These are phyloP conservation scores for Deakozyma indianensis DNA, from an alignment of 805 yeast genomes.

Conservation along the genomic window DNA sequence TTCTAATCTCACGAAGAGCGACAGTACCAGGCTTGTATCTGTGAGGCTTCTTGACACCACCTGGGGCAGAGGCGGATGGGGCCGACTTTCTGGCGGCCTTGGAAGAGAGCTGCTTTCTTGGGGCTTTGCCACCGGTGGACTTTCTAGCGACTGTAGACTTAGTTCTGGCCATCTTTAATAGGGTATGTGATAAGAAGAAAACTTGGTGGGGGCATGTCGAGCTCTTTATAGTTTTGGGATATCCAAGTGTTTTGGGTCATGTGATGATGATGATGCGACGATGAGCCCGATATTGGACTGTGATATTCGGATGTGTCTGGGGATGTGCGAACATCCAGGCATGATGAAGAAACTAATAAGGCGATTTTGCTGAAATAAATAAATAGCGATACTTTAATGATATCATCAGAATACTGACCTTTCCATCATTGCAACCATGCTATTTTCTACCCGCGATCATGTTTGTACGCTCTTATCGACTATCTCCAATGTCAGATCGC, in stretches of 20 bases:
- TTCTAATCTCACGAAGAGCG: conserved; percentile 84
- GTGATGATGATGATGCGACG: neutral
- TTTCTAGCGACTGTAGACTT: conserved; percentile 65
- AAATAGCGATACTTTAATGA: too few species aligned
- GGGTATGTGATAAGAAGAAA: neutral
- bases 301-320: neutral
- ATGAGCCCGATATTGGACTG: neutral
- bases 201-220: conserved; percentile 1
- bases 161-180: conserved; percentile 59
- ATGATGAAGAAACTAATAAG: neutral
- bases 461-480: too few species aligned
- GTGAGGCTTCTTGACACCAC: conserved; percentile 87
- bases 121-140: conserved; percentile 87
- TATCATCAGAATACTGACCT: too few species aligned
- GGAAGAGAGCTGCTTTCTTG: conserved; percentile 83
- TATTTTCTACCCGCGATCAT: too few species aligned
- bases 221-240: conserved; percentile 1
- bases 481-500: too few species aligned
- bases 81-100: conserved; percentile 87
- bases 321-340: neutral
- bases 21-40: conserved; percentile 94
- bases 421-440: too few species aligned
- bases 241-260: neutral
- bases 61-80: conserved; percentile 55
- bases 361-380: too few species aligned